Base-by-base conservation (phyloP, 2,329 filamentous ascomycete genomes). In the Ceratocystis eucalypticola region DNA sequence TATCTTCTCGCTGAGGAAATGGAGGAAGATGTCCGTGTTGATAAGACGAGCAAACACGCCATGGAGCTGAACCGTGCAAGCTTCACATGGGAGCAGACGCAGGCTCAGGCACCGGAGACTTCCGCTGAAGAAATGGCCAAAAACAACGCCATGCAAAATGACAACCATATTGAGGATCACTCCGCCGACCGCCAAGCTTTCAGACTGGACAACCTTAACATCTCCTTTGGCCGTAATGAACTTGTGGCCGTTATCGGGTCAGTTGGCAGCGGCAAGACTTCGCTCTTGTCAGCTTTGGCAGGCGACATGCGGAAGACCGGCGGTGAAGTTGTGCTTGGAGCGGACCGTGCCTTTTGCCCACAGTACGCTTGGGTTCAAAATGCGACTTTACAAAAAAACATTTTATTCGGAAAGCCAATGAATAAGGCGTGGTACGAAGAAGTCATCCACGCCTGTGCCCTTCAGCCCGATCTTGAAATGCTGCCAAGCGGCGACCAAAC, bases 341-440 rank as follows among this genome's bases (percentile, higher is more conserved):
- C 90, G 0, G 87, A 85, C 2, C 82, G 92, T 69, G 90, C 93
- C 0, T 96, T 96, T 72, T 97, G 94, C 70, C 93, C 93, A 0
- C 93, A 99, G 73, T 96, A 96, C 72, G 90, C 94, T 0, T 99
- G 94, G 94, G 96, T 99, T 62, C 93, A 97, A 73, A 97, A 97
- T 72, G 82, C 91, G 0, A 89, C 88, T 0, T 83, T 97, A 2
- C 86, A 85, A 69, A 85, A 96, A 44, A 99, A 99, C 72, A 96
- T 99, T 68, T 76, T 91, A 0, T 97, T 97, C 72, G 93, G 93
- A 10, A 93, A 91, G 70, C 82, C 85, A 0, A 83, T 88, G 76
- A 81, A 96, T 64, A 81, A 81, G 67, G 77, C 78, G 2, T 96
- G 93, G 92, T 96, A 96, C 72, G 82, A 87, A 57, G 77, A 88